phyloP scores from a whole-genome alignment of 495 filamentous ascomycete species.

The Cryomyces antarcticus region DNA sequence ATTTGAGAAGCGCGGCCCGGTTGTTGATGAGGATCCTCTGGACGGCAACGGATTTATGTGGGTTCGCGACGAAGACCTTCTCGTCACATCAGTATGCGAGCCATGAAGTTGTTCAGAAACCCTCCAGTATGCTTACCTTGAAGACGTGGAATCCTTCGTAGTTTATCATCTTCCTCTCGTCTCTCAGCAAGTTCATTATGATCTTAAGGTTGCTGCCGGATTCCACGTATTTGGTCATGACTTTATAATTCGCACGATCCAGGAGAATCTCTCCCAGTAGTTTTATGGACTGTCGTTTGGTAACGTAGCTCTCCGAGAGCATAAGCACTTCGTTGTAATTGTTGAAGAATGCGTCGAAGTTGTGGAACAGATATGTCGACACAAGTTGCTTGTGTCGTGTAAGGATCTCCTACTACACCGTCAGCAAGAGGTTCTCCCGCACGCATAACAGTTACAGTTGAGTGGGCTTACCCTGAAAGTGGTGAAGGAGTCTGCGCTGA shows the following conservation, averaged over 20 bases:
- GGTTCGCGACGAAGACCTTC: conserved; percentile 93
- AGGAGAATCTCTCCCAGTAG: conserved; percentile 85
- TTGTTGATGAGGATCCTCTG: conserved; percentile 93
- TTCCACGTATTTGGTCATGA: conserved; percentile 96
- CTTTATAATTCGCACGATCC: conserved; percentile 86
- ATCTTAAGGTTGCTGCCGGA: conserved; percentile 88
- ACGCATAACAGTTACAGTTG: too few relatives aligned
- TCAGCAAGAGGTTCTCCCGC: neutral
- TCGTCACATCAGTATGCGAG: neutral
- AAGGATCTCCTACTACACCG: conserved; percentile 48
- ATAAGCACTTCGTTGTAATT: conserved; percentile 79
- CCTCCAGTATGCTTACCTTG: conserved; percentile 36
- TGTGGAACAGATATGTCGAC: conserved; percentile 62
- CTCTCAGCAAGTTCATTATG: conserved; percentile 86
- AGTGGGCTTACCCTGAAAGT: conserved; percentile 60
- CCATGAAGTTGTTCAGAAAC: neutral
- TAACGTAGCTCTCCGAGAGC: conserved; percentile 87
- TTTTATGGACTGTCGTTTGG: conserved; percentile 95
- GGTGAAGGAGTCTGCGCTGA: conserved; percentile 90
- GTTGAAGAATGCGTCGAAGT: conserved; percentile 79
- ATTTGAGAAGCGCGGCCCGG: conserved; percentile 68
- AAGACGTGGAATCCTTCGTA: conserved; percentile 99
- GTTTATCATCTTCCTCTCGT: conserved; percentile 95
- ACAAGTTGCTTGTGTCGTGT: conserved; percentile 86
- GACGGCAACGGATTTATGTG: conserved; percentile 81